Percentiles rank a stretch among this genome's conserved stretches.
These are phyloP conservation scores for Extremus antarcticus DNA, from an alignment of 495 filamentous ascomycete genomes.

Conservation along the genomic window DNA sequence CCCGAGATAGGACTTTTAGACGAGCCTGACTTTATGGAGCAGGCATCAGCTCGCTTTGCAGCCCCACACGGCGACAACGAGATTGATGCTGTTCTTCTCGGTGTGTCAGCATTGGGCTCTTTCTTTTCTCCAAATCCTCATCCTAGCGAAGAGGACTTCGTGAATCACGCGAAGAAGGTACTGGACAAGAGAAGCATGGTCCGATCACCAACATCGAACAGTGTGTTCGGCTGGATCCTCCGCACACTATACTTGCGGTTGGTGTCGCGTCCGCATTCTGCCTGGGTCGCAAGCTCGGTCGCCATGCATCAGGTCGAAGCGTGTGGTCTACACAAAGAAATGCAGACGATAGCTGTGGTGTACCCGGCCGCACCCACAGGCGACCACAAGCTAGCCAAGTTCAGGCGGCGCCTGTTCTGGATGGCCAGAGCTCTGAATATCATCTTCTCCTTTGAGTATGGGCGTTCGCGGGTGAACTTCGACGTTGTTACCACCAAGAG, in stretches of 20 bases:
- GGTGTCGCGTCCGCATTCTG: slow-evolving; percentile 40
- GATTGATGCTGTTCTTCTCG: slow-evolving; percentile 13
- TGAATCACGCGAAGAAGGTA: not conserved
- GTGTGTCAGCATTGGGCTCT: slow-evolving; percentile 17
- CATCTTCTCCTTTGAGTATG: slow-evolving; percentile 42
- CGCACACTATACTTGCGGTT: slow-evolving; percentile 44
- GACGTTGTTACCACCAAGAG: slow-evolving; percentile 24
- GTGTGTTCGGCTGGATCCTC: slow-evolving; percentile 43
- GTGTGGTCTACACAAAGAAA: slow-evolving; percentile 37
- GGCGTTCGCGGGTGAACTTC: slow-evolving; percentile 36
- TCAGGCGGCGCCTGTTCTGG: slow-evolving; percentile 31
- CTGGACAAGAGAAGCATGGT: slow-evolving; percentile 7
- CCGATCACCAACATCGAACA: slow-evolving; percentile 13
- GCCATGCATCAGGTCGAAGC: slow-evolving; percentile 45
- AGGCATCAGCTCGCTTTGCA: slow-evolving; percentile 7
- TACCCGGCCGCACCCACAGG: slow-evolving; percentile 13
- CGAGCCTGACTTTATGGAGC: slow-evolving; percentile 11
- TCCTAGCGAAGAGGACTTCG: slow-evolving; percentile 10
- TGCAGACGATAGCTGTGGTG: slow-evolving; percentile 21
- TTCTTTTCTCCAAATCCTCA: slow-evolving; percentile 19
- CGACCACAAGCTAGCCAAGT: slow-evolving; percentile 26
- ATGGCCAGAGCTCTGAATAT: slow-evolving; percentile 38
- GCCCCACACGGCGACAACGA: slow-evolving; percentile 1
- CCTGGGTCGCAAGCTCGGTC: slow-evolving; percentile 47
- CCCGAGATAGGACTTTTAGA: slow-evolving; percentile 42